A percentile compares a stretch with the other conserved stretches of the same genome.
phyloP scores from a whole-genome alignment of 176 grass and related monocot genomes.

The Pharus latifolius region DNA sequence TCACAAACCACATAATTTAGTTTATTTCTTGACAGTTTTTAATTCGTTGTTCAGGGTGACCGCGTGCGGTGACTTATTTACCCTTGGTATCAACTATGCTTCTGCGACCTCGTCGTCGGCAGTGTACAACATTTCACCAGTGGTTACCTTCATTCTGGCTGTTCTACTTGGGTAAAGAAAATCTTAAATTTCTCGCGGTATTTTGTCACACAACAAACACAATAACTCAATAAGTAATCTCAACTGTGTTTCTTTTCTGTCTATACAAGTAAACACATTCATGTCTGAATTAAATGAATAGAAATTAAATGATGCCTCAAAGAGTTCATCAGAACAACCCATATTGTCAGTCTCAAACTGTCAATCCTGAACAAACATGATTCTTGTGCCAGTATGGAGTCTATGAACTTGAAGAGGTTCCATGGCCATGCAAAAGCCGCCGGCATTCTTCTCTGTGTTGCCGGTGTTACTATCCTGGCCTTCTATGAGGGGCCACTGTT shows the following conservation, averaged over 20 bases:
- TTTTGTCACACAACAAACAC: neutral
- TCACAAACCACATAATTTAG: too few species aligned
- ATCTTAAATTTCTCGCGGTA: neutral
- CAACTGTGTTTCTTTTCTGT: neutral
- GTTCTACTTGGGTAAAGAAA: conserved; percentile 42
- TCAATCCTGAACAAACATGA: neutral
- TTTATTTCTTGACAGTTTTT: neutral
- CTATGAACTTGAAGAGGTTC: conserved; percentile 43
- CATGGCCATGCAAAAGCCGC: conserved; percentile 51
- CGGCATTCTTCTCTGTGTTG: conserved; percentile 42
- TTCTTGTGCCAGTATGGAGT: conserved; percentile 43
- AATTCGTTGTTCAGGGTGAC: conserved; percentile 24
- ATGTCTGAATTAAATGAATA: neutral
- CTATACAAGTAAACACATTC: neutral
- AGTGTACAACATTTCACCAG: conserved; percentile 49
- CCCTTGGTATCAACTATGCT: conserved; percentile 51
- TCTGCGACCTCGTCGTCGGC: conserved; percentile 49
- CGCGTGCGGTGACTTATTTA: conserved; percentile 22
- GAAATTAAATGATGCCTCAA: neutral
- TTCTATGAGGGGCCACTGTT: conserved; percentile 60
- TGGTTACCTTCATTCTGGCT: conserved; percentile 58
- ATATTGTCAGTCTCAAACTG: neutral
- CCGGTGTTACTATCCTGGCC: conserved; percentile 44
- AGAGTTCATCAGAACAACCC: neutral
- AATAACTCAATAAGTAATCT: neutral